Conservation (phyloP, 305 asterid genomes). For the Fraxinus angustifolia region DNA sequence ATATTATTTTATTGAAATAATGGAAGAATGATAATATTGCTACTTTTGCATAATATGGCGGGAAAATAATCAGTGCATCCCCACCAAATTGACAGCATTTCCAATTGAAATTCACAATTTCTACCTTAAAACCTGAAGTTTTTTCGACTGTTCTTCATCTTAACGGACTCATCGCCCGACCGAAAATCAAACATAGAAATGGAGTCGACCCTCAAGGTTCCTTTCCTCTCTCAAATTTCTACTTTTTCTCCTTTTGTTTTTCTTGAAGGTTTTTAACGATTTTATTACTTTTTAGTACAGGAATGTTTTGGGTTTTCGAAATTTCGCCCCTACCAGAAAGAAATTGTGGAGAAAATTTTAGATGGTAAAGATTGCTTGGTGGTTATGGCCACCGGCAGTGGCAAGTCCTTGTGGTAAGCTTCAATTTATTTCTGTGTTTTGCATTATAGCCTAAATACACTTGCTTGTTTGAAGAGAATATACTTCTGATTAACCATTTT, state of each 20-base stretch:
- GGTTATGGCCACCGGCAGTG: slow-evolving; percentile 97
- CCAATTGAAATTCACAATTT: background rate
- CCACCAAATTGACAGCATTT: background rate
- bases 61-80: slow-evolving; percentile 21
- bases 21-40: too few relatives aligned
- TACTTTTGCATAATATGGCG: slow-evolving; percentile 19
- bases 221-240: background rate
- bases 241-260: background rate
- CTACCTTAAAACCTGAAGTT: background rate
- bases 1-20: too few relatives aligned
- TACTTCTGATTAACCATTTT: background rate
- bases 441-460: background rate
- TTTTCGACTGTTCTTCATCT: slow-evolving; percentile 9
- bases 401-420: slow-evolving; percentile 80
- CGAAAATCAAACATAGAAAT: slow-evolving; percentile 17
- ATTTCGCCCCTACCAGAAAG: slow-evolving; percentile 86
- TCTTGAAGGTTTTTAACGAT: background rate
- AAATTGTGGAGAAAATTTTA: slow-evolving; percentile 57
- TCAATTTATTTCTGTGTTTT: slow-evolving; percentile 7
- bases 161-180: background rate
- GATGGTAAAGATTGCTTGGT: slow-evolving; percentile 74
- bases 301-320: slow-evolving; percentile 74
- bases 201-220: slow-evolving; percentile 67
- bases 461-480: background rate
- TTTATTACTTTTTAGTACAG: slow-evolving; percentile 31